These are phyloP conservation scores for Eruca vesicaria DNA, from an alignment of 441 rosid species.

Conservation along the genomic window DNA sequence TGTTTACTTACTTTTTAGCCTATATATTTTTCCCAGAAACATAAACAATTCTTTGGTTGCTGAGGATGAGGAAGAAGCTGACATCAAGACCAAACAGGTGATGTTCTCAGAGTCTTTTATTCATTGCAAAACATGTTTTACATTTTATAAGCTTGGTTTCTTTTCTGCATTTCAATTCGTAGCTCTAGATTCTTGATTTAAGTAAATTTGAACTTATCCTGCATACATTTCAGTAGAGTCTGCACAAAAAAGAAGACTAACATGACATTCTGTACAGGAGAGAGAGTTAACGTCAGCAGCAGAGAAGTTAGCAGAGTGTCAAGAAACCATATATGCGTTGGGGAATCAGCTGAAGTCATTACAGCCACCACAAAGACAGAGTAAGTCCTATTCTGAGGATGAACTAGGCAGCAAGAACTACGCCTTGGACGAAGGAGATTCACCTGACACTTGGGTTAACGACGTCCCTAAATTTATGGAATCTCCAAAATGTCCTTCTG, in stretches of 20 bases:
- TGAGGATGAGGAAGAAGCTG: slow-evolving; percentile 22
- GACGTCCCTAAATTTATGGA: slow-evolving; percentile 33
- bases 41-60: neutral
- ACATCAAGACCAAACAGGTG: slow-evolving; percentile 32
- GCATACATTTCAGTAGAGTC: neutral
- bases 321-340: slow-evolving; percentile 84
- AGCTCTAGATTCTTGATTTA: slow-evolving; percentile 4
- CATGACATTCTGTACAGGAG: slow-evolving; percentile 51
- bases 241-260: slow-evolving; percentile 55
- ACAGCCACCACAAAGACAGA: slow-evolving; percentile 51
- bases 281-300: slow-evolving; percentile 84
- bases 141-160: neutral
- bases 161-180: neutral
- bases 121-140: neutral
- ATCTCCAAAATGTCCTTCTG: slow-evolving; percentile 47
- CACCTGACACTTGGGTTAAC: slow-evolving; percentile 11
- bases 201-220: neutral
- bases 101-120: neutral
- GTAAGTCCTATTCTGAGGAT: slow-evolving; percentile 40
- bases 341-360: slow-evolving; percentile 79
- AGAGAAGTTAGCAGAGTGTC: slow-evolving; percentile 93
- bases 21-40: neutral
- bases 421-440: slow-evolving; percentile 32
- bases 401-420: slow-evolving; percentile 45
- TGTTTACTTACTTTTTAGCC: neutral